Evolutionary conservation across 2,329 filamentous ascomycete species (phyloP).

Genomic region (Diplocarpon rosae): DNA sequence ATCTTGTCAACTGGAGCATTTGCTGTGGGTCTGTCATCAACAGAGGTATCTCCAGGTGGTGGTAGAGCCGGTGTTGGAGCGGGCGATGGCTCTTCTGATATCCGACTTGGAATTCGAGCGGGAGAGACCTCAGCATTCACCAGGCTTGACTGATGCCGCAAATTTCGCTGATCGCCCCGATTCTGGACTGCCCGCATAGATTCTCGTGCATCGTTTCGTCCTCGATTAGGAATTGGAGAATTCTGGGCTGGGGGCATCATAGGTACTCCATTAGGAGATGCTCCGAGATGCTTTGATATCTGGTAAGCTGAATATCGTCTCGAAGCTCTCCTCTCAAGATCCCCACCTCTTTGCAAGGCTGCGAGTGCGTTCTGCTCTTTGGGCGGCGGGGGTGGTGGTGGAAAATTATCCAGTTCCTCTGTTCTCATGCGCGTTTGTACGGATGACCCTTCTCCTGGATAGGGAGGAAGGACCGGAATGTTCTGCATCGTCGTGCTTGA

Average conservation of each 20-base stretch:
- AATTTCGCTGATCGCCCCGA: conserved; percentile 42
- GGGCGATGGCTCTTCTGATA: conserved; percentile 42
- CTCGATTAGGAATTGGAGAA: conserved; percentile 74
- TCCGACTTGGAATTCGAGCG: conserved; percentile 44
- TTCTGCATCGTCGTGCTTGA: conserved; percentile 70
- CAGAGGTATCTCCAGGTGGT: conserved; percentile 28
- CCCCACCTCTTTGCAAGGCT: conserved; percentile 81
- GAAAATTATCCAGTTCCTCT: conserved; percentile 49
- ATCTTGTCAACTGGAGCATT: conserved; percentile 56
- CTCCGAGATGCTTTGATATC: conserved; percentile 85
- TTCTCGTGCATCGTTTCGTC: conserved; percentile 65
- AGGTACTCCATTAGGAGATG: conserved; percentile 69
- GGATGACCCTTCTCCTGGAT: conserved; percentile 48
- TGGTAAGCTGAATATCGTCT: conserved; percentile 93
- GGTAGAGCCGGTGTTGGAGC: conserved; percentile 23
- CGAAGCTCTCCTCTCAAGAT: conserved; percentile 85
- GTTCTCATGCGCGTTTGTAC: conserved; percentile 35
- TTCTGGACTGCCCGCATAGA: conserved; percentile 65
- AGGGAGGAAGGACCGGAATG: conserved; percentile 63
- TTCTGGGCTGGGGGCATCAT: conserved; percentile 78
- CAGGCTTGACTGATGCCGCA: conserved; percentile 31
- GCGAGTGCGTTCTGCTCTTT: conserved; percentile 84
- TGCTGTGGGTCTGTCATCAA: conserved; percentile 23
- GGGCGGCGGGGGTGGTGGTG: conserved; percentile 68
- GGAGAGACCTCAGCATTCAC: conserved; percentile 49